Conservation (phyloP, 306 rosid species). For the Quercus suber region DNA sequence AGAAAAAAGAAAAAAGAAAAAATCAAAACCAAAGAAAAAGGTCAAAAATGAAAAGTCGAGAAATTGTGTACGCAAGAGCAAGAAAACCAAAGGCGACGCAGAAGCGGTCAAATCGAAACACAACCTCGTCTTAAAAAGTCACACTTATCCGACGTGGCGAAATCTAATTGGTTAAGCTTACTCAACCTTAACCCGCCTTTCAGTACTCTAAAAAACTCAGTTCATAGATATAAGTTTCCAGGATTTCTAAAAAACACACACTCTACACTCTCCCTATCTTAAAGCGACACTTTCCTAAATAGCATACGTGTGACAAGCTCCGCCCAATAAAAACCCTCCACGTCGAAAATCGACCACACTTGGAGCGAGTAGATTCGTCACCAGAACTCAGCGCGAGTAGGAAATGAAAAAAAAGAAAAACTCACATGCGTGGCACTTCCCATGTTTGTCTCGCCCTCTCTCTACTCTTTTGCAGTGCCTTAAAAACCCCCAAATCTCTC, state of each 20-base stretch:
- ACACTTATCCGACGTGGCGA: background rate
- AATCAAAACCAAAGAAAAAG: too few relatives aligned
- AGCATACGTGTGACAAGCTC: conserved; percentile 35
- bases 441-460: conserved; percentile 20
- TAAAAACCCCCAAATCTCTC: conserved; percentile 1
- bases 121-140: background rate
- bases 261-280: background rate
- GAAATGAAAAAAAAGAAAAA: background rate
- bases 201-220: too few relatives aligned
- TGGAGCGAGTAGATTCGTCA: conserved; percentile 12
- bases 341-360: background rate
- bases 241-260: background rate
- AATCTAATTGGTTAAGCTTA: background rate
- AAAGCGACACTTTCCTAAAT: background rate
- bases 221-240: too few relatives aligned
- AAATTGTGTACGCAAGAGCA: too few relatives aligned
- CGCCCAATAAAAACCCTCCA: conserved; percentile 25
- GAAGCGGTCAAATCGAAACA: too few relatives aligned
- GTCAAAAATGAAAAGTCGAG: too few relatives aligned
- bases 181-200: too few relatives aligned
- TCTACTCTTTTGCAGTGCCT: background rate
- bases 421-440: conserved; percentile 34
- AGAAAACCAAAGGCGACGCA: too few relatives aligned
- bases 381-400: background rate
- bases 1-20: fast-evolving